Percentiles rank a stretch among this genome's conserved stretches.
Conservation (phyloP, 2,329 filamentous ascomycete species). For the Aspergillus sp. region DNA sequence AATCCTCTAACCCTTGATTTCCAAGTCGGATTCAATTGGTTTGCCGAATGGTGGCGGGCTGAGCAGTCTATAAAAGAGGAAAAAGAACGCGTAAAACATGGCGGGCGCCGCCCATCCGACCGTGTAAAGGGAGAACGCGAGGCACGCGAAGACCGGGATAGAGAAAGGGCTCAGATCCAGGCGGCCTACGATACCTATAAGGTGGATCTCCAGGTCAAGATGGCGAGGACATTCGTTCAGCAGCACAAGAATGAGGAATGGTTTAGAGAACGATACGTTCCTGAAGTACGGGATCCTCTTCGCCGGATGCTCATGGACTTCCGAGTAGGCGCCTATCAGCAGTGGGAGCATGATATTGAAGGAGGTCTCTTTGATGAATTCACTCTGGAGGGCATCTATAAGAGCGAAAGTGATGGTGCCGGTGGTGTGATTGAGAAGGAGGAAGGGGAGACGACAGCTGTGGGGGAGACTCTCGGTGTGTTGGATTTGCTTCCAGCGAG, state of each 20-base stretch:
- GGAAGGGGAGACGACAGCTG: constrained; percentile 87
- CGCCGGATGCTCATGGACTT: constrained; percentile 75
- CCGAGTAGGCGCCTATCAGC: constrained; percentile 73
- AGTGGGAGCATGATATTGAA: constrained; percentile 88
- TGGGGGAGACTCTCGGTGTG: constrained; percentile 89
- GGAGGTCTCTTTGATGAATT: constrained; percentile 89
- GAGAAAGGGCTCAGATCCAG: constrained; percentile 63
- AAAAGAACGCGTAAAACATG: constrained; percentile 60
- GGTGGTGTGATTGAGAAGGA: constrained; percentile 89
- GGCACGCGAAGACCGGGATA: constrained; percentile 61
- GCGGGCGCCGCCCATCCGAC: constrained; percentile 54
- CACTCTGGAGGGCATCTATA: constrained; percentile 88
- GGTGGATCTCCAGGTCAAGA: constrained; percentile 64
- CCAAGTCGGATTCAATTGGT: constrained; percentile 67
- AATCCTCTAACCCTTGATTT: constrained; percentile 64
- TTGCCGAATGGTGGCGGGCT: constrained; percentile 66
- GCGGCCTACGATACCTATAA: constrained; percentile 66
- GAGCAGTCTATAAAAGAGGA: constrained; percentile 65
- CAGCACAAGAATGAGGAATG: constrained; percentile 95
- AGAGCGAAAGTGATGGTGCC: constrained; percentile 84
- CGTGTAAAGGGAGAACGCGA: constrained; percentile 63
- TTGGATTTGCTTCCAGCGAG: constrained; percentile 82
- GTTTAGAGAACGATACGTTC: constrained; percentile 94
- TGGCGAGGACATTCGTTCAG: constrained; percentile 86
- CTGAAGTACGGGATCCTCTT: constrained; percentile 75